A percentile compares a stretch with the other conserved stretches of the same genome.
phyloP scores from a whole-genome alignment of 768 basidiomycete species.

The Cystofilobasidium macerans region DNA sequence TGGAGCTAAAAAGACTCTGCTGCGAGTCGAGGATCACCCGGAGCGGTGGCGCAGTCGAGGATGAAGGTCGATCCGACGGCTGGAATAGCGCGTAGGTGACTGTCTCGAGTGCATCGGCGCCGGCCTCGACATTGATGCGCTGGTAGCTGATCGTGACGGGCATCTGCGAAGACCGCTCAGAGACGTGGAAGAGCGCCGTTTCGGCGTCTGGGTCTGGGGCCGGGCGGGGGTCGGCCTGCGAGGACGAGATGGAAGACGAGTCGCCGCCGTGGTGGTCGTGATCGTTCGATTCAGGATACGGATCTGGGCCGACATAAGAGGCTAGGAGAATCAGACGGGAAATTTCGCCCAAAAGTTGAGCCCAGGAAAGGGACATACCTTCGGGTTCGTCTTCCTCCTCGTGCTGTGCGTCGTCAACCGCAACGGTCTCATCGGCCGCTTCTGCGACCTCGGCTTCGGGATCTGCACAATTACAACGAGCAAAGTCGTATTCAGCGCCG shows the following conservation, averaged over 20 bases:
- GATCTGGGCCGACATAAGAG: background rate
- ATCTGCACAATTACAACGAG: background rate
- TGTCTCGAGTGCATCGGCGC: background rate
- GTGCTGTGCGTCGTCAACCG: background rate
- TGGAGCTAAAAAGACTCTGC: conserved; percentile 3
- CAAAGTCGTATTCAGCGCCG: background rate
- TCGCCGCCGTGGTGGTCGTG: background rate
- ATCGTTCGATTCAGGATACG: background rate
- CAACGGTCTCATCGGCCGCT: background rate
- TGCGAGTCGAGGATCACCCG: conserved; percentile 17
- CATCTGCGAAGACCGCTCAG: background rate
- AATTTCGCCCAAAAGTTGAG: too few relatives aligned
- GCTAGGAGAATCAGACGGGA: too few relatives aligned
- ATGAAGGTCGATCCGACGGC: background rate
- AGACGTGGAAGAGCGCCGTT: conserved; percentile 5
- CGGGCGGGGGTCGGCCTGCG: background rate
- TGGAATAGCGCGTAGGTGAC: conserved; percentile 14
- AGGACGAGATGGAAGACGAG: conserved; percentile 6
- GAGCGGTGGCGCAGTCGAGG: background rate
- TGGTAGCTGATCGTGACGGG: conserved; percentile 14
- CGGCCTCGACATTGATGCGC: background rate
- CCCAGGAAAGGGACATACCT: background rate
- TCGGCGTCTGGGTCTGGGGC: background rate
- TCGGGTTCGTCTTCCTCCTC: background rate
- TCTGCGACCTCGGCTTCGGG: background rate